Base-by-base conservation (phyloP, 2,329 filamentous ascomycete species). In the Aspergillus unguis region DNA sequence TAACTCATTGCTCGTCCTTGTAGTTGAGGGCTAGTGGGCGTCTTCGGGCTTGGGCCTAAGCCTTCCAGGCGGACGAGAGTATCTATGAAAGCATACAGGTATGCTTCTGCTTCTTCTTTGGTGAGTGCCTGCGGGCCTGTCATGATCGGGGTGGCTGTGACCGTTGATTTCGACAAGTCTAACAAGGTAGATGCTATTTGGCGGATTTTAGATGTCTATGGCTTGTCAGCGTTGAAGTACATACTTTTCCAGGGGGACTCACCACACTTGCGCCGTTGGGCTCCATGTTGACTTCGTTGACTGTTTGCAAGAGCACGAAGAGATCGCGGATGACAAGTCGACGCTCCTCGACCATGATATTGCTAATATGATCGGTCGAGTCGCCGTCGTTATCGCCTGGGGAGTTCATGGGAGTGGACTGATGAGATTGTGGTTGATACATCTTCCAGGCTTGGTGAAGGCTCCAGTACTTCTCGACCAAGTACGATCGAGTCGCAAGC, bases 271-370 rank as follows among this genome's bases (percentile, higher is more conserved):
- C 80, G 26, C 81, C 83, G 57, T 85, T 86, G 7, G 83, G 83
- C 68, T 95, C 90, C 79, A 95, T 87, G 69, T 91, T 91, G 54
- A 89, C 84, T 75, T 92, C 88, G 44, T 87, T 88, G 61, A 95
- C 89, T 51, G 84, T 88, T 27, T 83, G 82, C 4, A 95, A 75
- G 3, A 95, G 85, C 3, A 83, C 78, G 1, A 95, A 80, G 2
- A 95, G 79, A 67, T 92, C 86, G 59, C 88, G 85, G 8, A 95
- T 85, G 31, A 95, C 90, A n/a, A 84, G 78, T 62, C 92, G 88
- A 3, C 89, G 83, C 74, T 95, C 91, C 25, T 83, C 77, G 1
- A 80, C 78, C 82, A 95, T 90, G 65, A 82, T 78, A 3, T 79
- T 77, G 49, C 85, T 79, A 25, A 85, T 81, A 5, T 72, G 69